Percentiles rank a stretch among this genome's conserved stretches.
Evolutionary conservation across 208 protist species (phyloP).

Genomic region (Trypanosoma cruzi): DNA sequence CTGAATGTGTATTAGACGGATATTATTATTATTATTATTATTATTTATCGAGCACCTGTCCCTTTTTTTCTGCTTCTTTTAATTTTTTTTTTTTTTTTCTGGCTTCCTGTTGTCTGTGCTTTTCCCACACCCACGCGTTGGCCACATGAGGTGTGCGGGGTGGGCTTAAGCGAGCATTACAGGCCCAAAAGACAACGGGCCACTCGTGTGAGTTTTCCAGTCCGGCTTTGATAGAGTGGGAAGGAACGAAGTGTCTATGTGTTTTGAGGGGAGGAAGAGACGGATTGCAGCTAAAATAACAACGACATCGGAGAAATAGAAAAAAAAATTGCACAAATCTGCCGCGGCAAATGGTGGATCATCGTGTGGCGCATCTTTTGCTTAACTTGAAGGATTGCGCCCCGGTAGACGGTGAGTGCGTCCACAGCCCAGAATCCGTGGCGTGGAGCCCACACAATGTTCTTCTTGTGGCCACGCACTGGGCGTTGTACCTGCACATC

Average conservation of each 20-base stretch:
- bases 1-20: too few relatives aligned
- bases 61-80: too few relatives aligned
- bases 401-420: constrained; percentile 42
- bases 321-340: not conserved
- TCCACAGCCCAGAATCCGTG: constrained; percentile 44
- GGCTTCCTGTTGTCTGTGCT: constrained; percentile 3
- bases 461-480: constrained; percentile 63
- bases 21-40: not conserved
- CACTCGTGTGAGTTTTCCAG: not conserved
- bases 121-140: not conserved
- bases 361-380: not conserved
- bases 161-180: not conserved
- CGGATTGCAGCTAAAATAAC: too few relatives aligned
- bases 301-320: not conserved
- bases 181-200: not conserved
- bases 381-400: constrained; percentile 36
- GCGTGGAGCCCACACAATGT: constrained; percentile 86
- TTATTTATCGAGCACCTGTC: not conserved
- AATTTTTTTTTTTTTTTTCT: constrained; percentile 24
- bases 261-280: not conserved
- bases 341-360: constrained; percentile 8
- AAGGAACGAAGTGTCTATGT: not conserved
- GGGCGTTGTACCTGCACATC: constrained; percentile 60
- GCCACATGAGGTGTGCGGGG: not conserved
- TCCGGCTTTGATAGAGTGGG: not conserved